These are phyloP conservation scores for Trypanosoma rangeli DNA, from an alignment of 208 protist genomes.

Conservation along the genomic window DNA sequence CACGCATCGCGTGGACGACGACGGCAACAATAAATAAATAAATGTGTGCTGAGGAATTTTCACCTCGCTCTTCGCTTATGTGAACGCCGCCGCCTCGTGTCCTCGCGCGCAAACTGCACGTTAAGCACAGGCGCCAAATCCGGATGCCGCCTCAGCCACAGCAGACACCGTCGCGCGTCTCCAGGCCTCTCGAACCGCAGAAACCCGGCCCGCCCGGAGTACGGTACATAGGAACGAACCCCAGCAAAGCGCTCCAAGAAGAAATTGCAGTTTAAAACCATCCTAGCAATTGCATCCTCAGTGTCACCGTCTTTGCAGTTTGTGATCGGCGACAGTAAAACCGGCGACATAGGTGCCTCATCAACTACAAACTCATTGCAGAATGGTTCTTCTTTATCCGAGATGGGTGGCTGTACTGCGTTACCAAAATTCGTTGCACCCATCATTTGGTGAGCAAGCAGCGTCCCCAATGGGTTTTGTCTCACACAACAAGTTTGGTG, in stretches of 20 bases:
- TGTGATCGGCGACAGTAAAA: background rate
- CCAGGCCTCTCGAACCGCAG: conserved; percentile 48
- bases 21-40: background rate
- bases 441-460: background rate
- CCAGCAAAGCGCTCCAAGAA: conserved; percentile 58
- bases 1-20: background rate
- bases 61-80: background rate
- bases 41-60: background rate
- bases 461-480: background rate
- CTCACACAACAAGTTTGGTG: background rate
- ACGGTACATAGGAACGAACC: conserved; percentile 38
- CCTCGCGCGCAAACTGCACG: conserved; percentile 44
- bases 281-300: conserved; percentile 4
- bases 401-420: background rate
- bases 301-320: background rate
- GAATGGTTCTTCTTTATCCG: background rate
- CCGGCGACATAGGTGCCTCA: background rate
- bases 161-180: conserved; percentile 50
- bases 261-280: conserved; percentile 32
- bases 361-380: background rate
- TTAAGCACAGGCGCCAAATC: conserved; percentile 28
- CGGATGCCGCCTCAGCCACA: conserved; percentile 42
- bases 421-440: background rate
- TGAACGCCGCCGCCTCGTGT: conserved; percentile 26
- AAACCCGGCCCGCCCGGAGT: conserved; percentile 53